Evolutionary conservation across 148 eudicot genomes (phyloP), one percentile per base, ranked within the genome.

Genomic region (Vaccinium myrtillus): DNA sequence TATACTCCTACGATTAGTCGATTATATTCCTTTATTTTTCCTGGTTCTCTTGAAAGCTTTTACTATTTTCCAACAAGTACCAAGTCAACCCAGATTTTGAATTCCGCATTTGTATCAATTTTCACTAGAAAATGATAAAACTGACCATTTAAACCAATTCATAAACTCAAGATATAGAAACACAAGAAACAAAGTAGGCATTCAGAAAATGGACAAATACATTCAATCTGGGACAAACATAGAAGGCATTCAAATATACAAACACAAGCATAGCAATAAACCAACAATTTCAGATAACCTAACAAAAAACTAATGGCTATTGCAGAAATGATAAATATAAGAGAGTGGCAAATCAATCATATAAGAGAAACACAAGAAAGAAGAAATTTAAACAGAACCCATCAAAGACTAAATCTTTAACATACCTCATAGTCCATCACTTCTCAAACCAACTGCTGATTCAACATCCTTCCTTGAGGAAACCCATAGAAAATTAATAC

Each of bases 351-450:
- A 30, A 36, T 71, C 48, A 71, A 71, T 71, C 48, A 71, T 32
- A 18, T 6, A 15, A 71, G 36, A 71, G 48, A 71, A 36, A 71
- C 76, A 30, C 16, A 67, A 67, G 15, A 10, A 23, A n/a, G 15
- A 67, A 67, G 73, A 65, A 65, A 71, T 30, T 15, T 8, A 14
- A 71, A 30, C 32, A 21, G 10, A 73, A 80, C 75, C 84, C 87
- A 83, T 63, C 23, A 87, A 87, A 61, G 83, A 85, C 56, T 70
- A 84, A 86, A 82, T 50, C 61, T 75, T 77, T 30, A 32, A 58
- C 91, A 76, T 86, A 91, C 90, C 88, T 91, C 78, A 59, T 30
- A 84, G 25, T 83, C 75, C 82, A 79, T 83, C 87, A 86, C 54
- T 63, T 32, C 1, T 46, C 49, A 77, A 77, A 79, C 78, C 51